These are phyloP conservation scores for Neurospora sp. DNA, from an alignment of 495 filamentous ascomycete genomes.

Conservation along the genomic window DNA sequence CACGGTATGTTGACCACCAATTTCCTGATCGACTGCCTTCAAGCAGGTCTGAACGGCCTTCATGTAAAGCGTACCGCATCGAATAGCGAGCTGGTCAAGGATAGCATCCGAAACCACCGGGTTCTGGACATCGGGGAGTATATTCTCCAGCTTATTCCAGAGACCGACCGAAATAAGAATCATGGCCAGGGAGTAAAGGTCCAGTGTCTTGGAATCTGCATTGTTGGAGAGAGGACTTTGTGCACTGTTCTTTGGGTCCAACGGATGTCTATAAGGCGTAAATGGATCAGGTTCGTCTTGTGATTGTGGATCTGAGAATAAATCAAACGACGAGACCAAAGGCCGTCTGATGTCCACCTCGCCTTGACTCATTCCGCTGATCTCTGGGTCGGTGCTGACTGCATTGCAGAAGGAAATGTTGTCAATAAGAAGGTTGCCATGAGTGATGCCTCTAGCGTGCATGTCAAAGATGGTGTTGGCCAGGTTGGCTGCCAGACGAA, in stretches of 20 bases:
- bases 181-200: constrained; percentile 78
- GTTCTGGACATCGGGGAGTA: constrained; percentile 32
- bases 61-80: constrained; percentile 69
- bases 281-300: constrained; percentile 31
- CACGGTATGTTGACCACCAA: constrained; percentile 21
- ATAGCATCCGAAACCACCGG: constrained; percentile 32
- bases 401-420: constrained; percentile 72
- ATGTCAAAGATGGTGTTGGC: constrained; percentile 65
- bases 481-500: constrained; percentile 72
- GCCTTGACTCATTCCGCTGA: constrained; percentile 27
- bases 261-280: constrained; percentile 64
- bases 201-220: constrained; percentile 51
- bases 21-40: constrained; percentile 63
- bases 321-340: constrained; percentile 69
- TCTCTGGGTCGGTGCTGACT: constrained; percentile 26
- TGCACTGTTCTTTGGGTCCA: constrained; percentile 52
- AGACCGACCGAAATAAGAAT: constrained; percentile 79
- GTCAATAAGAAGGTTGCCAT: constrained; percentile 70
- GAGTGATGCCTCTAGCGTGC: constrained; percentile 63
- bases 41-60: constrained; percentile 73
- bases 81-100: constrained; percentile 53
- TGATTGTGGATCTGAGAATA: constrained; percentile 59
- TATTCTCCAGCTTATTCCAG: constrained; percentile 66
- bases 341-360: constrained; percentile 62
- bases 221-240: constrained; percentile 37